These are phyloP conservation scores for Diaporthe nobilis DNA, from an alignment of 2,329 filamentous ascomycete species.

Conservation along the genomic window DNA sequence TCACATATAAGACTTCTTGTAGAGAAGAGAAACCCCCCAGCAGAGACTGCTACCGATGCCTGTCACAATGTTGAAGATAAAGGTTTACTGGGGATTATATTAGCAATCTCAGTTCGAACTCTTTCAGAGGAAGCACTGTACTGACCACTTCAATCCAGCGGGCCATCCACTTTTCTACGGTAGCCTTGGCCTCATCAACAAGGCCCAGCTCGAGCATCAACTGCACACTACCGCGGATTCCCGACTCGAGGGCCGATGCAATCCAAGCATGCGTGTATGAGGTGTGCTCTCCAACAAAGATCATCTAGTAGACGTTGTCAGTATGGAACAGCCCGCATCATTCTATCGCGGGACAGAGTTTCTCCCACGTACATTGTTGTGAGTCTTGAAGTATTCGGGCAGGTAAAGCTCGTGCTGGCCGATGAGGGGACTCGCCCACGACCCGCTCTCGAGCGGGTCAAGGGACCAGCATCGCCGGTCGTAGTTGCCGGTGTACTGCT, in stretches of 20 bases:
- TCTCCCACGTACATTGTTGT: constrained; percentile 63
- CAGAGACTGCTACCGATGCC: background rate
- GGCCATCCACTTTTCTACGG: constrained; percentile 77
- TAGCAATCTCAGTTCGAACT: background rate
- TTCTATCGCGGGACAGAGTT: no score
- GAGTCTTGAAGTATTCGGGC: constrained; percentile 80
- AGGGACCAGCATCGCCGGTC: constrained; percentile 76
- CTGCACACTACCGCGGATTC: constrained; percentile 75
- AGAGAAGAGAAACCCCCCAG: background rate
- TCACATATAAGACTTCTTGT: background rate
- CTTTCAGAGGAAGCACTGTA: constrained; percentile 9
- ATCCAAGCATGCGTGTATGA: constrained; percentile 82
- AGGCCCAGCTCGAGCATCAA: constrained; percentile 74
- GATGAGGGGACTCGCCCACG: constrained; percentile 72
- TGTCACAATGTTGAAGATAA: background rate
- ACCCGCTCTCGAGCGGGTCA: constrained; percentile 72
- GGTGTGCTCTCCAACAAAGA: constrained; percentile 79
- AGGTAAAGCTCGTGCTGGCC: constrained; percentile 80
- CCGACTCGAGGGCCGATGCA: constrained; percentile 75
- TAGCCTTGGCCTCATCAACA: constrained; percentile 77
- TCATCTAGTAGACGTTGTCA: constrained; percentile 50
- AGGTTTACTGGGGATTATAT: background rate
- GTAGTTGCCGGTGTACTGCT: constrained; percentile 76
- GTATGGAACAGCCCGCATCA: fast-evolving
- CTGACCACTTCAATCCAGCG: constrained; percentile 70